phyloP scores from a whole-genome alignment of 345 rosid genomes.

The Bretschneidera sinensis region DNA sequence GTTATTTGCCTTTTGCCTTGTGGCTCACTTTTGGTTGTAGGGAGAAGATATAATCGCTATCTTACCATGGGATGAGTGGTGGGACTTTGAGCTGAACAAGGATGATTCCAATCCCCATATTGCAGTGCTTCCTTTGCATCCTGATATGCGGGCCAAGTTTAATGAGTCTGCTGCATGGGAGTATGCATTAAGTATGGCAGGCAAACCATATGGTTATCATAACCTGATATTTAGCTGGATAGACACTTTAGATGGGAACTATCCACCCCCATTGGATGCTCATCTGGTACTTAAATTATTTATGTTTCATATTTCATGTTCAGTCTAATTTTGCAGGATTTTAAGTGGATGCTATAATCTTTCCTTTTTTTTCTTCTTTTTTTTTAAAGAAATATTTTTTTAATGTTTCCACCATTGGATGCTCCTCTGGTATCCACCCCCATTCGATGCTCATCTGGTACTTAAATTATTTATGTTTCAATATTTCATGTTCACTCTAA shows the following conservation, averaged over 20 bases:
- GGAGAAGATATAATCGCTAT: conserved; percentile 85
- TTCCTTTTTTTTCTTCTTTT: conserved; percentile 5
- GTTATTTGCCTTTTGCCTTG: neutral
- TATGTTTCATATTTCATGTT: neutral
- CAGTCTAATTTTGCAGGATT: neutral
- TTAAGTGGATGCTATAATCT: conserved; percentile 6
- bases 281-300: conserved; percentile 55
- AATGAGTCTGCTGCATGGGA: conserved; percentile 97
- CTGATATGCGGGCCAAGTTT: conserved; percentile 77
- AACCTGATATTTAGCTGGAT: conserved; percentile 99
- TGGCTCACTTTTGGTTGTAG: conserved; percentile 26
- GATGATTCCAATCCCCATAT: conserved; percentile 93
- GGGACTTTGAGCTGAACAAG: conserved; percentile 89
- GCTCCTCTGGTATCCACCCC: conserved; percentile 99
- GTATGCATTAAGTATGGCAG: conserved; percentile 85
- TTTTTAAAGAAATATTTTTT: too few relatives aligned
- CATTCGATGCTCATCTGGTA: conserved; percentile 94
- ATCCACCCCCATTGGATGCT: conserved; percentile 96
- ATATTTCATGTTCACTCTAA: neutral
- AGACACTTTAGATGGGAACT: conserved; percentile 76
- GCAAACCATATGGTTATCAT: conserved; percentile 90
- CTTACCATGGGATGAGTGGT: conserved; percentile 98
- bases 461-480: conserved; percentile 8
- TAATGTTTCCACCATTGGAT: too few relatives aligned
- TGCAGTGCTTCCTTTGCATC: conserved; percentile 89